Evolutionary conservation across 805 yeast genomes (phyloP), one percentile per base, ranked within the genome.

Genomic region (Dipodascus geniculatus): DNA sequence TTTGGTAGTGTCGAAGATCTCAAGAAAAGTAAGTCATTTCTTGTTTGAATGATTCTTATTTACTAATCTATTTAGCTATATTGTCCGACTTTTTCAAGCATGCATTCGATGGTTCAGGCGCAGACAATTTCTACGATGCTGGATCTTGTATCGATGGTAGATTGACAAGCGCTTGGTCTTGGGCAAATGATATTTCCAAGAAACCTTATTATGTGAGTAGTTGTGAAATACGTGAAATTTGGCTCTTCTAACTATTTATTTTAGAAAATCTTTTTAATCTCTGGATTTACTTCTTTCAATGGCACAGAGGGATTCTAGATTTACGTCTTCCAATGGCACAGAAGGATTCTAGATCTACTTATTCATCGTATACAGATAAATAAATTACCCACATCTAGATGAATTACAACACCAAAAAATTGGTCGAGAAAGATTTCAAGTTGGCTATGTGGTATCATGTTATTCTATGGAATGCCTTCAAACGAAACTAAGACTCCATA

Each of bases 71-170:
- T 42, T 48, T 22, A 20, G 31, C 66, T 11, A 73, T 78, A 47
- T 61, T 77, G 48, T 65, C 74, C 48, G 81, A 77, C 71, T 78
- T 78, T 60, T 78, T 78, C 68, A 69, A 73, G 52, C 80, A 76
- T 58, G 83, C 81, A 0, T 78, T 83, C 65, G 88, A 84, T 65
- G 90, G 93, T 1, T 81, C 87, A 8, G 95, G 95, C 50, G 89
- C 90, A 8, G 88, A 85, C 63, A 85, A 85, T 65, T 85, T 83
- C 65, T 85, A 82, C 64, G 85, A 84, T 74, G 87, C 89, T 28
- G 95, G 95, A 1, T 80, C 87, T 1, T 85, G 95, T 68, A 85
- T 85, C 51, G 95, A 85, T 65, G 95, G 93, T 20, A 77, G 90
- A 52, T 70, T 85, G 50, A 85, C 93, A 0, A 79, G 85, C 53